A percentile compares a stretch with the other conserved stretches of the same genome.
These are phyloP conservation scores for Roridomyces roridus DNA, from an alignment of 768 basidiomycete genomes.

Conservation along the genomic window DNA sequence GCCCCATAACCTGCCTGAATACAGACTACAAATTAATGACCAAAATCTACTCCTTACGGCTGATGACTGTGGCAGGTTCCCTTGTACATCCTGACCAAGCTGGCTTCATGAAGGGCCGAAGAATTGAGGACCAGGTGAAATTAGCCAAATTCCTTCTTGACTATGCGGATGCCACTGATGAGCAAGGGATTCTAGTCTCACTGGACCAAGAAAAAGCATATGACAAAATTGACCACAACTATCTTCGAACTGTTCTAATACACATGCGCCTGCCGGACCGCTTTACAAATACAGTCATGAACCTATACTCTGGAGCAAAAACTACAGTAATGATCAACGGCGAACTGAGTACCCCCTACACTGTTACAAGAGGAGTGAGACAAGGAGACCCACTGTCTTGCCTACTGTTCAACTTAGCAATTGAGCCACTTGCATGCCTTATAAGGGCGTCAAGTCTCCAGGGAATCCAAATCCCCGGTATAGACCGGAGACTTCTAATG, in stretches of 20 bases:
- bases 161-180: constrained; percentile 2
- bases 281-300: constrained; percentile 17
- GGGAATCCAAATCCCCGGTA: constrained; percentile 30
- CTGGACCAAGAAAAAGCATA: constrained; percentile 5
- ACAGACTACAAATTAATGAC: no score
- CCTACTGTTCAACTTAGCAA: constrained; percentile 45
- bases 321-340: constrained; percentile 21
- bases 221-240: constrained; percentile 21
- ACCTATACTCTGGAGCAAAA: constrained; percentile 14
- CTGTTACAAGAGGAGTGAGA: constrained; percentile 23
- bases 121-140: no score
- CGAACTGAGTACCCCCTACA: constrained; percentile 18
- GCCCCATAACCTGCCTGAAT: no score
- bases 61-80: no score
- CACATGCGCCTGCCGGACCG: not conserved
- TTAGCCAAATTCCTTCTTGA: no score
- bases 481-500: constrained; percentile 29
- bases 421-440: constrained; percentile 42
- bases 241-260: not conserved
- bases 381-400: constrained; percentile 48
- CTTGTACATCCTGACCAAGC: no score
- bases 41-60: no score
- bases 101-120: no score
- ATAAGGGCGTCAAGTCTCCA: constrained; percentile 36
- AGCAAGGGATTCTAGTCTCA: not conserved